A percentile compares a stretch with the other conserved stretches of the same genome.
Conservation (phyloP, 768 basidiomycete genomes). For the Xanthoconium purpureum region DNA sequence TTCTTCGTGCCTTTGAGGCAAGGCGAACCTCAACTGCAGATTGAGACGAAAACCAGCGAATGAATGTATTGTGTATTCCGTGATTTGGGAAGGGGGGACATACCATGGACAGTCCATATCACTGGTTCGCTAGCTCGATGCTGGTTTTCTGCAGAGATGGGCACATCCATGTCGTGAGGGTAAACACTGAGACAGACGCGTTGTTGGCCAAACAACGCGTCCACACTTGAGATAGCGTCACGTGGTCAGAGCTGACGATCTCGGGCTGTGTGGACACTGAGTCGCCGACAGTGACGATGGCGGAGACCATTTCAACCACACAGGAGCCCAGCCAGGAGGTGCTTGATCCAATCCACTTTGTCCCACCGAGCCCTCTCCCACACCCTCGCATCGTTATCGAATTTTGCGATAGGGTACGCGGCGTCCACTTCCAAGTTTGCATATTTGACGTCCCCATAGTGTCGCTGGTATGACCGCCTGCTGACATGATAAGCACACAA, state of each 20-base stretch:
- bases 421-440: neutral
- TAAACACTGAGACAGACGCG: conserved; percentile 14
- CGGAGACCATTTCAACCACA: conserved; percentile 13
- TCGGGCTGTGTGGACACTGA: too few species aligned
- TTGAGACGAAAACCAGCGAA: neutral
- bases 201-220: conserved; percentile 50
- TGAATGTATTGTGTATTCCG: neutral
- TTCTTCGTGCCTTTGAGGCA: conserved; percentile 60
- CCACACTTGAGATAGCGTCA: conserved; percentile 34
- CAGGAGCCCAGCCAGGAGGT: conserved; percentile 18
- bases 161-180: conserved; percentile 15
- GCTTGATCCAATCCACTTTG: conserved; percentile 52
- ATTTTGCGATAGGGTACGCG: conserved; percentile 84
- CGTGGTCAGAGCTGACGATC: conserved; percentile 21
- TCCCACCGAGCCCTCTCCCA: conserved; percentile 46
- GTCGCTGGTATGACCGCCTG: conserved; percentile 65
- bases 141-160: neutral
- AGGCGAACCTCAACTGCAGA: conserved; percentile 82
- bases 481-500: neutral
- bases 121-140: conserved; percentile 3
- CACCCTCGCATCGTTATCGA: conserved; percentile 76
- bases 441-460: conserved; percentile 40
- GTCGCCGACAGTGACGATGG: conserved; percentile 17
- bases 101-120: conserved; percentile 69
- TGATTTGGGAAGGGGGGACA: conserved; percentile 8